Percentiles rank a stretch among this genome's conserved stretches.
Conservation (phyloP, 208 protist genomes). For the Spongospora subterranea region DNA sequence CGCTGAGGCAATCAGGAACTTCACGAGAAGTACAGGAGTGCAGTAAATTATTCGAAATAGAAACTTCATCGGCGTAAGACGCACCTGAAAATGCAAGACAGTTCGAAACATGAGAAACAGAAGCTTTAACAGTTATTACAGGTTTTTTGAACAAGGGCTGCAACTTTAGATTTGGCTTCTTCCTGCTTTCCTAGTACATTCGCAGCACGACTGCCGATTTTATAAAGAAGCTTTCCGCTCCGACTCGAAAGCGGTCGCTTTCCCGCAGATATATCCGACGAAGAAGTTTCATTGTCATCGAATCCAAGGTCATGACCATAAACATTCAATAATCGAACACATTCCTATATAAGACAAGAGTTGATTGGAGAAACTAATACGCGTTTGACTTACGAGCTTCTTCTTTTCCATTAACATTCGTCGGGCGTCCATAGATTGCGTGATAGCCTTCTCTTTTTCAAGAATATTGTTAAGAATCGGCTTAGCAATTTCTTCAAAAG, state of each 20-base stretch:
- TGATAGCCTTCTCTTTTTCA: neutral
- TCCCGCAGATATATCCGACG: neutral
- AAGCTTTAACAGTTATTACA: neutral
- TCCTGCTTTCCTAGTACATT: slow-evolving; percentile 2
- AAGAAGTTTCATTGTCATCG: no score
- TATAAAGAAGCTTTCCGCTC: slow-evolving; percentile 19
- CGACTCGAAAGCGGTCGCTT: neutral
- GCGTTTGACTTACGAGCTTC: neutral
- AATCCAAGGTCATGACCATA: neutral
- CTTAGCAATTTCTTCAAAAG: slow-evolving; percentile 49
- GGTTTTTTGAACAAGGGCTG: neutral
- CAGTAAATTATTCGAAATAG: neutral
- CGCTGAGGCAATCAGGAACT: neutral
- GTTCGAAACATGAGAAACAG: neutral
- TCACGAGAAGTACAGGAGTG: slow-evolving; percentile 21
- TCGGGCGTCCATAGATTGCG: neutral
- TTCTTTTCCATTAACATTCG: neutral
- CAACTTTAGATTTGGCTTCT: neutral
- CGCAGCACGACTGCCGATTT: slow-evolving; percentile 20
- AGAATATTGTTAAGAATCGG: neutral
- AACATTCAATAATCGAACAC: neutral
- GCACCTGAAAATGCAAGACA: neutral
- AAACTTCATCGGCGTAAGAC: slow-evolving; percentile 2
- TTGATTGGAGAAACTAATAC: neutral
- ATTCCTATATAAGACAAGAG: neutral